Percentiles rank a stretch among this genome's conserved stretches.
These are phyloP conservation scores for Phytopythium kandeliae DNA, from an alignment of 352 stramenopile genomes.

Conservation along the genomic window DNA sequence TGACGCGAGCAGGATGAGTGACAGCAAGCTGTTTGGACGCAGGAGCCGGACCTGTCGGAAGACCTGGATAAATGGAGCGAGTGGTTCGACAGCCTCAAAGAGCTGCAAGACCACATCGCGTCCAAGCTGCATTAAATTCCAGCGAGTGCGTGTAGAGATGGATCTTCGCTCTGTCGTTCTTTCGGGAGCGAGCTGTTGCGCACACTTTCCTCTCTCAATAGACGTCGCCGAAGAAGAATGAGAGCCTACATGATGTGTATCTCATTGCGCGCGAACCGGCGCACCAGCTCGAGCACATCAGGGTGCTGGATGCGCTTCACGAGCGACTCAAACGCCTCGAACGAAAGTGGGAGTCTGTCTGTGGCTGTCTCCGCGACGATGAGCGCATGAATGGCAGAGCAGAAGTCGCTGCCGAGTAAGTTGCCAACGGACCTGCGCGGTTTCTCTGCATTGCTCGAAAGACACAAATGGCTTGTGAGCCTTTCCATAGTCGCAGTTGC, in stretches of 20 bases:
- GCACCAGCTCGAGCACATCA: conserved; percentile 32
- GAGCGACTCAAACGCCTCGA: conserved; percentile 6
- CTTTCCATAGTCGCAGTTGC: conserved; percentile 29
- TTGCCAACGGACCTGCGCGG: neutral
- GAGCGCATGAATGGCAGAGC: conserved; percentile 1
- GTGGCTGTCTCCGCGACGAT: neutral
- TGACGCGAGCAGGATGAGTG: neutral
- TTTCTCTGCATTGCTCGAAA: neutral
- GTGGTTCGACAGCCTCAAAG: conserved; percentile 77
- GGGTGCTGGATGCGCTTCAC: conserved; percentile 11
- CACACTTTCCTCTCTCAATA: too few species aligned
- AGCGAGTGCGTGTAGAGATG: too few species aligned
- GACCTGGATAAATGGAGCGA: conserved; percentile 77
- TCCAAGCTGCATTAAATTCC: conserved; percentile 22
- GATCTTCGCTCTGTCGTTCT: too few species aligned
- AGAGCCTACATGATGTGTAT: conserved; percentile 49
- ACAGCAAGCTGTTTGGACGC: neutral
- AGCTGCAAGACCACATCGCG: conserved; percentile 45
- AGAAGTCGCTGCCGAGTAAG: conserved; percentile 6
- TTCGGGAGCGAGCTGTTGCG: too few species aligned
- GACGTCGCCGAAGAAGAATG: neutral
- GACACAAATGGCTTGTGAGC: conserved; percentile 39
- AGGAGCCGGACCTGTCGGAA: conserved; percentile 68
- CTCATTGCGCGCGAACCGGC: conserved; percentile 42
- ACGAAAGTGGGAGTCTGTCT: neutral